Evolutionary conservation across 495 filamentous ascomycete genomes (phyloP), one percentile per base, ranked within the genome.

Genomic region (Cercophora samala): DNA sequence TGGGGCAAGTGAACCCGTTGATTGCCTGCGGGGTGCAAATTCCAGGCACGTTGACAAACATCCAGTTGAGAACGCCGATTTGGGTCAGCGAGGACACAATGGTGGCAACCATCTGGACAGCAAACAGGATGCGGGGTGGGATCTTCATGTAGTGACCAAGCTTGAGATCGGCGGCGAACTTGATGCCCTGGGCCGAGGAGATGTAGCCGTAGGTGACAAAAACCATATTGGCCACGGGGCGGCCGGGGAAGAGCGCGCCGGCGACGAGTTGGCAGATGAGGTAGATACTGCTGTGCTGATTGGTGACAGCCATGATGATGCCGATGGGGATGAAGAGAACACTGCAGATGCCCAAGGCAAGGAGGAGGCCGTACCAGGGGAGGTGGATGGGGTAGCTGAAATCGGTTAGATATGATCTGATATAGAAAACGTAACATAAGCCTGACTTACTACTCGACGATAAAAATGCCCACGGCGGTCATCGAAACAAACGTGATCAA

Each of bases 81-180:
- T 96, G 92, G 1, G 90, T 93, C 60, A 95, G 61, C 21, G 89
- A 90, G 1, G 89, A 91, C 19, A 96, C 81, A 64, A 92, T 79
- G 0, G 91, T 94, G 25, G 92, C 91, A 42, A 89, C 82, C 81
- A 95, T 89, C 69, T 96, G 93, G 4, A 93, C 90, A 5, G 80
- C 78, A 77, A 96, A 96, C 9, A 96, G 80, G 63, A 89, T 85
- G 15, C 90, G 87, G 0, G 92, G 91, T 19, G 93, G 92, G 62
- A 96, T 93, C 76, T 96, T 96, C 91, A 96, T 94, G 75, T 96
- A 96, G 73, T 94, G 90, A 29, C 93, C 93, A 0, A 96, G 85
- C 74, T 96, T 96, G 64, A 95, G 82, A 73, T 96, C 92, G 21
- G 91, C 86, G 3, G 91, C 87, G 76, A 96, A 96, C 73, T 93